phyloP scores from a whole-genome alignment of 2,329 filamentous ascomycete species.

The Arthrobotrys musiformis region DNA sequence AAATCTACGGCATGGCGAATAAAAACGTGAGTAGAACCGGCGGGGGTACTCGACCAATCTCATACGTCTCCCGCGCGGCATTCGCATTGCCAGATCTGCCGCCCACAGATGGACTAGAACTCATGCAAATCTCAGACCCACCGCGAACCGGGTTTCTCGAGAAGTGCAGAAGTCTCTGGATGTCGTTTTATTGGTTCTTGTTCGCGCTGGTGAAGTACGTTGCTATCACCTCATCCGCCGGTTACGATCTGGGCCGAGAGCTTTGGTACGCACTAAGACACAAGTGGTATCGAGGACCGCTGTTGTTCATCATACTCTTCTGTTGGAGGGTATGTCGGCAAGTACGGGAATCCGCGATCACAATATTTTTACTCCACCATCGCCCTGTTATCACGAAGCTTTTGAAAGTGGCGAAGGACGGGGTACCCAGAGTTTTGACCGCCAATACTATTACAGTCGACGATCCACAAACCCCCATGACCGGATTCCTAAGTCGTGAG shows the following conservation, averaged over 20 bases:
- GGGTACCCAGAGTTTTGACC: conserved; percentile 57
- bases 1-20: conserved; percentile 53
- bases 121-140: conserved; percentile 42
- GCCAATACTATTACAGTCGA: conserved; percentile 61
- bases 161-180: conserved; percentile 10
- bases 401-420: conserved; percentile 60
- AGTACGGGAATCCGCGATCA: conserved; percentile 61
- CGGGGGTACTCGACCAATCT: conserved; percentile 29
- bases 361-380: conserved; percentile 61
- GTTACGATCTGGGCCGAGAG: conserved; percentile 62
- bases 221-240: conserved; percentile 62
- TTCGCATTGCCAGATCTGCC: conserved; percentile 45
- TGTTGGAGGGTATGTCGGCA: conserved; percentile 61
- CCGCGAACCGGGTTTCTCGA: conserved; percentile 38
- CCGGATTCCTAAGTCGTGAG: conserved; percentile 60
- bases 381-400: conserved; percentile 61
- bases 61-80: conserved; percentile 47
- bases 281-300: conserved; percentile 58
- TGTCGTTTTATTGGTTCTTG: conserved; percentile 57
- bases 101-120: conserved; percentile 49
- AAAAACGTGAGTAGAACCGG: conserved; percentile 34
- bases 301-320: conserved; percentile 59
- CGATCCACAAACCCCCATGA: conserved; percentile 60
- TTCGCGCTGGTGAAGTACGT: conserved; percentile 61
- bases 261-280: conserved; percentile 61